phyloP scores from a whole-genome alignment of 352 stramenopile genomes.

The Phytopythium litorale region DNA sequence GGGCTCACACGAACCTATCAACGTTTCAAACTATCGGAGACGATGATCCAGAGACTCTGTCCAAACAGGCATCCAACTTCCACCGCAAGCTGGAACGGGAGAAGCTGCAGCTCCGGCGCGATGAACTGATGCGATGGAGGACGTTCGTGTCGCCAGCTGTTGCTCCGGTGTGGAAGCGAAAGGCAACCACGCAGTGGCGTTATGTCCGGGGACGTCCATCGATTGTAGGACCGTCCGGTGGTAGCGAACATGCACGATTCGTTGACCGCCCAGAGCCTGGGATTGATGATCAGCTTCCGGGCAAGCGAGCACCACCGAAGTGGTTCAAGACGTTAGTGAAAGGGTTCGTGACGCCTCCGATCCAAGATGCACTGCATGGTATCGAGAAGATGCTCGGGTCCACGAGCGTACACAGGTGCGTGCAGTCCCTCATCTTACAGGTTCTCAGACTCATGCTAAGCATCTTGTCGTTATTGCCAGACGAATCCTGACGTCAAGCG shows the following conservation, averaged over 20 bases:
- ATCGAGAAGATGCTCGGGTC: neutral
- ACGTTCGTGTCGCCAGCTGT: slow-evolving; percentile 10
- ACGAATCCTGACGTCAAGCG: slow-evolving; percentile 1
- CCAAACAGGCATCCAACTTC: slow-evolving; percentile 21
- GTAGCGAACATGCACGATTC: neutral
- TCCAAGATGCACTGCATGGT: neutral
- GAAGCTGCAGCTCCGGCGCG: slow-evolving; percentile 18
- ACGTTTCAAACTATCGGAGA: slow-evolving; percentile 18
- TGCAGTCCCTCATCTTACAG: neutral
- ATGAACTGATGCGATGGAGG: slow-evolving; percentile 21
- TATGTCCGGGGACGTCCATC: neutral
- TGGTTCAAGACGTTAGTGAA: neutral
- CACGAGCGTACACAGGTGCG: neutral
- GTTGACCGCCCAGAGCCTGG: neutral
- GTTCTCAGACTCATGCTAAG: neutral
- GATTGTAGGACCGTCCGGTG: neutral
- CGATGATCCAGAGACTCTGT: slow-evolving; percentile 1
- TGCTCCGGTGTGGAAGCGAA: neutral
- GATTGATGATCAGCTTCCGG: no score
- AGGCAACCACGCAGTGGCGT: neutral
- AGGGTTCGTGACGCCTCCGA: neutral
- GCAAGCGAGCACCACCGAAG: neutral
- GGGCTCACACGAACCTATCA: slow-evolving; percentile 61
- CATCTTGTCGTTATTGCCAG: neutral
- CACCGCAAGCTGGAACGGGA: slow-evolving; percentile 26